These are phyloP conservation scores for Conoideocrella luteorostrata DNA, from an alignment of 2,329 filamentous ascomycete genomes.

Conservation along the genomic window DNA sequence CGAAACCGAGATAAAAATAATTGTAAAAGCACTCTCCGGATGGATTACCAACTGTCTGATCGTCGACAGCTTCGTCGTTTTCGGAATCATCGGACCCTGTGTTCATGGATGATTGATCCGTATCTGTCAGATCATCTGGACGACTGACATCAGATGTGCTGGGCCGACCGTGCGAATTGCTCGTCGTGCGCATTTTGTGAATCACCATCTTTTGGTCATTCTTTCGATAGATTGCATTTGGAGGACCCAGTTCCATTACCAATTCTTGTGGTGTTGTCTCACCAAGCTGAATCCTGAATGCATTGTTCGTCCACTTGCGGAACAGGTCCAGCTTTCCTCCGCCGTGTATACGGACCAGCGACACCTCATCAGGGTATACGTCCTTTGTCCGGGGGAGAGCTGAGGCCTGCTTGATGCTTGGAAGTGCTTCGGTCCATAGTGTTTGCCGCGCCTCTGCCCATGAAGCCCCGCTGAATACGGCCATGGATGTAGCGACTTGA, in stretches of 20 bases:
- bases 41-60: constrained; percentile 45
- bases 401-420: constrained; percentile 66
- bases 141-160: constrained; percentile 36
- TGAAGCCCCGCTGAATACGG: constrained; percentile 81
- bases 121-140: constrained; percentile 58
- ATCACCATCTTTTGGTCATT: constrained; percentile 85
- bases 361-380: constrained; percentile 80
- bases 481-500: constrained; percentile 76
- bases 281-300: constrained; percentile 68
- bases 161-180: constrained; percentile 42
- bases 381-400: constrained; percentile 68
- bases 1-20: constrained; percentile 93
- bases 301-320: constrained; percentile 60
- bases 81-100: constrained; percentile 63
- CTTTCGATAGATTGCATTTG: constrained; percentile 89
- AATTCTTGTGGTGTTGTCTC: constrained; percentile 90
- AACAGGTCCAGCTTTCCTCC: constrained; percentile 73
- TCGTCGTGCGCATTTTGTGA: constrained; percentile 57
- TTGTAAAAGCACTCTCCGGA: constrained; percentile 87
- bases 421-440: constrained; percentile 69
- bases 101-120: constrained; percentile 68
- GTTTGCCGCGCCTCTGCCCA: constrained; percentile 77
- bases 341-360: constrained; percentile 70
- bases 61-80: constrained; percentile 51
- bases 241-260: constrained; percentile 82